Conservation (phyloP, 2,329 filamentous ascomycete species). For the Aureobasidium lini region DNA sequence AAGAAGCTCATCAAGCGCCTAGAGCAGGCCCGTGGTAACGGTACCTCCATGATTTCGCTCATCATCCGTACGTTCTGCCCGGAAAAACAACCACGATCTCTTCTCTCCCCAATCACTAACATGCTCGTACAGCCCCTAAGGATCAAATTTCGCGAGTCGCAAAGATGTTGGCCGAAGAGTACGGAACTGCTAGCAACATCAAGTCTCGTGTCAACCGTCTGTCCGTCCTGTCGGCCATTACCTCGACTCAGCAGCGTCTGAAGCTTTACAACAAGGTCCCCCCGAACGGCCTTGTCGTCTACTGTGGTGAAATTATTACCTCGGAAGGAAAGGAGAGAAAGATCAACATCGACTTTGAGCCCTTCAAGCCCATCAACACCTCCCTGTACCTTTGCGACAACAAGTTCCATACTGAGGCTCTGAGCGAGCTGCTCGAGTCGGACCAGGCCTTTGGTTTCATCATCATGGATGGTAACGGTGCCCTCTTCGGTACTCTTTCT, state of each 20-base stretch:
- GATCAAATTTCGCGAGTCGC: slow-evolving; percentile 92
- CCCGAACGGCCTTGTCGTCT: slow-evolving; percentile 93
- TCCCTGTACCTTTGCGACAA: slow-evolving; percentile 99
- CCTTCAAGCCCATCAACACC: slow-evolving; percentile 99
- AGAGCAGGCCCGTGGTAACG: slow-evolving; percentile 93
- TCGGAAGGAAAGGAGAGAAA: slow-evolving; percentile 97
- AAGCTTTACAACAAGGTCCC: slow-evolving; percentile 99
- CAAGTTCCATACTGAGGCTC: slow-evolving; percentile 97
- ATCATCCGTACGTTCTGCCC: slow-evolving; percentile 71
- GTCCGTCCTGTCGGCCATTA: slow-evolving; percentile 95
- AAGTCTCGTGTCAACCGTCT: slow-evolving; percentile 99
- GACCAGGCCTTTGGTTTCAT: slow-evolving; percentile 99
- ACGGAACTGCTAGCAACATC: slow-evolving; percentile 94
- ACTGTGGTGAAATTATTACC: slow-evolving; percentile 99
- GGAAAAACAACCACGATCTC: slow-evolving; percentile 14
- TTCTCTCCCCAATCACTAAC: slow-evolving; percentile 20
- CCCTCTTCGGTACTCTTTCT: slow-evolving; percentile 91
- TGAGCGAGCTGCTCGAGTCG: slow-evolving; percentile 94
- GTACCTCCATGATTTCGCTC: slow-evolving; percentile 98
- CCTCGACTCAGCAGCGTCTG: slow-evolving; percentile 95
- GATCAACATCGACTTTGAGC: slow-evolving; percentile 99
- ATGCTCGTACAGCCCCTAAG: slow-evolving; percentile 66
- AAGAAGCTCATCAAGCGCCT: slow-evolving; percentile 99
- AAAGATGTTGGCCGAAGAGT: slow-evolving; percentile 97
- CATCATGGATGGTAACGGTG: slow-evolving; percentile 98